Base-by-base conservation (phyloP, 164 flowering plant genomes). In the Warburgia ugandensis region DNA sequence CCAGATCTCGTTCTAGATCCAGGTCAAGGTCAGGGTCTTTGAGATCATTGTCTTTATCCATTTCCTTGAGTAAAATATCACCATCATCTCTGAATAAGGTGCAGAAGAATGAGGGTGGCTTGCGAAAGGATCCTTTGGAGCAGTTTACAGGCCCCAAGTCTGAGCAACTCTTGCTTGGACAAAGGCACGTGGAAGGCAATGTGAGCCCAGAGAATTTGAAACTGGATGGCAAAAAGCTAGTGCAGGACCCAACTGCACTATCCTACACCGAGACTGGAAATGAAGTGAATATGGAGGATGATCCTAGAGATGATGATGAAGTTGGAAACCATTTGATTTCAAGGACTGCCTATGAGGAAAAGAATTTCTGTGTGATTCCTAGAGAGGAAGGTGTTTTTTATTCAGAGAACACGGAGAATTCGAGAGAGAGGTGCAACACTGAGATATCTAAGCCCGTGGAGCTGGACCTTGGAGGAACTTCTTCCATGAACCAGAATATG, bases 21-120 rank as follows among this genome's bases (percentile, higher is more conserved):
- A 62, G 57, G 49, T 69, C 62, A 35, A 68, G 63, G 56, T 69
- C 68, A 38, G 61, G 62, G 14, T 62, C 69, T 22, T 56, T 65
- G 26, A 59, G 61, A 44, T 67, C 74, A 6, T 38, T 63, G 56
- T 66, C 76, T 49, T 29, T 57, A 45, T 67, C 73, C 52, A 59
- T 55, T 1, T 61, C 70, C 48, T 43, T 28, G 17, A 50, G 58
- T 27, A 56, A 6, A 23, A 62, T 56, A 28, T 41, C 66, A 52
- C 56, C 48, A 29, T 63, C 69, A 32, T 48, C 72, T 58, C 60
- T 62, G 54, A 66, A 48, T 39, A 62, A 63, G 60, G 37, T 14
- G 16, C 55, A 51, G 43, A 37, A 29, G 47, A 47, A 61, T 30
- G 37, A 23, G 19, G 29, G 47, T n/a, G n/a, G n/a, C 37, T 54